Base-by-base conservation (phyloP, 2,329 filamentous ascomycete species). In the Verticillium tricorpus region DNA sequence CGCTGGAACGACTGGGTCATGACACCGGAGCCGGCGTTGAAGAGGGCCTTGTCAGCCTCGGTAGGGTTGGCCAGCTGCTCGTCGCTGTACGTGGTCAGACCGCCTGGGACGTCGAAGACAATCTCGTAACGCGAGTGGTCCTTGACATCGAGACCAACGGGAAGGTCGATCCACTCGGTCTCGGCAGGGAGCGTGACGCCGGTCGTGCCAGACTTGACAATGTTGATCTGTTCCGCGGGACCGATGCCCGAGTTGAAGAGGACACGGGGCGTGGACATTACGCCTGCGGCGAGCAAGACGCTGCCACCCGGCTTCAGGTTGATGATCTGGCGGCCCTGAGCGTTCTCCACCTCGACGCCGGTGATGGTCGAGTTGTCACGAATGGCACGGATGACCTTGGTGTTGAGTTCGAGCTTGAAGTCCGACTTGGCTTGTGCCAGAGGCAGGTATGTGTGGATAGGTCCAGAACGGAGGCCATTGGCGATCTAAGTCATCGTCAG, bases 201-300 rank as follows among this genome's bases (percentile, higher is more conserved):
- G 3, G 57, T 14, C 14, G 64, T 61, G 19, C 85, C 0, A 84
- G 84, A 2, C 84, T 74, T 70, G 61, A 81, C 76, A 5, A 73
- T 72, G 15, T 76, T 63, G 2, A 89, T 76, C 57, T 86, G 78
- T 0, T 74, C 69, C 14, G 67, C 66, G 2, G 80, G 80, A 1
- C 85, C 85, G 35, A 88, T 76, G 32, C 85, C 85, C 25, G 78
- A 83, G 2, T 85, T 78, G 67, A 84, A 84, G 8, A 89, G 78
- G 1, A 88, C 70, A 39, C 85, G 80, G 5, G 64, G 64, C 45
- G 61, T 63, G 12, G 66, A 66, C 17, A 67, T 58, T n/a, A 65
- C 65, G 56, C 66, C 65, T 1, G 66, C 63, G 7, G 66, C 63
- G 50, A 67, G 65, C 31, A 67, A 40, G 25, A 65, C 61, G 35